Conservation (phyloP, 2,329 filamentous ascomycete genomes). For the Sordariomycetes sp. region DNA sequence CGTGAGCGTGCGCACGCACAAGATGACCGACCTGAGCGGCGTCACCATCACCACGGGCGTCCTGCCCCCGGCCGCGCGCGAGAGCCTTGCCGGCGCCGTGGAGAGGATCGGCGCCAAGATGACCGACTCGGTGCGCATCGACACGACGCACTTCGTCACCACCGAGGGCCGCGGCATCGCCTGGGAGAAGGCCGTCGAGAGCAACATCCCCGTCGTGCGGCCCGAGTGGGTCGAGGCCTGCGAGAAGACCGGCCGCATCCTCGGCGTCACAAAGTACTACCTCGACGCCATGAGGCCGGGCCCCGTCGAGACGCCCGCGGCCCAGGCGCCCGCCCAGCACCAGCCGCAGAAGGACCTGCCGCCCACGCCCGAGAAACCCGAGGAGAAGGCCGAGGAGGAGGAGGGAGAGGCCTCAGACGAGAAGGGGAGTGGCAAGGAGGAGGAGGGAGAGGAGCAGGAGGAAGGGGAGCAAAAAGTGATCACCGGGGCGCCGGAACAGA, state of each 20-base stretch:
- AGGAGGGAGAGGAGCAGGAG: slow-evolving; percentile 18
- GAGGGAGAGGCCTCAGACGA: slow-evolving; percentile 16
- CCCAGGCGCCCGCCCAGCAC: slow-evolving; percentile 15
- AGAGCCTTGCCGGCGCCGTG: slow-evolving; percentile 64
- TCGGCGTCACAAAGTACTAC: slow-evolving; percentile 93
- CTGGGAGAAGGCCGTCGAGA: slow-evolving; percentile 96
- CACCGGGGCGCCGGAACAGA: slow-evolving; percentile 32
- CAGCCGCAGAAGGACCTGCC: slow-evolving; percentile 24
- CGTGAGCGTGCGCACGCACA: slow-evolving; percentile 81
- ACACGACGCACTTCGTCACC: slow-evolving; percentile 97
- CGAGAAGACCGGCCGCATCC: slow-evolving; percentile 81
- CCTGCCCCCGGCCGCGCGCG: slow-evolving; percentile 61
- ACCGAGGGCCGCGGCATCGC: slow-evolving; percentile 80
- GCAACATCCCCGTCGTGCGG: slow-evolving; percentile 93
- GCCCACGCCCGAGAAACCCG: slow-evolving; percentile 9
- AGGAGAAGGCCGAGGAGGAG: slow-evolving; percentile 6
- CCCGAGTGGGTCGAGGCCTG: slow-evolving; percentile 98
- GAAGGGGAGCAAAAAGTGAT: slow-evolving; percentile 24
- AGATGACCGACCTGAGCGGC: slow-evolving; percentile 95
- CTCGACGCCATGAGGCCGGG: slow-evolving; percentile 61
- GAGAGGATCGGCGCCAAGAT: slow-evolving; percentile 88
- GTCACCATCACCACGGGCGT: slow-evolving; percentile 91
- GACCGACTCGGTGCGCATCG: slow-evolving; percentile 81
- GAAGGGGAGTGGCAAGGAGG: slow-evolving; percentile 13
- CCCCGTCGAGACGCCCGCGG: slow-evolving; percentile 25